Percentiles rank a stretch among this genome's conserved stretches.
Conservation (phyloP, 192 early-diverging fungal genomes). For the Phycomyces nitens region DNA sequence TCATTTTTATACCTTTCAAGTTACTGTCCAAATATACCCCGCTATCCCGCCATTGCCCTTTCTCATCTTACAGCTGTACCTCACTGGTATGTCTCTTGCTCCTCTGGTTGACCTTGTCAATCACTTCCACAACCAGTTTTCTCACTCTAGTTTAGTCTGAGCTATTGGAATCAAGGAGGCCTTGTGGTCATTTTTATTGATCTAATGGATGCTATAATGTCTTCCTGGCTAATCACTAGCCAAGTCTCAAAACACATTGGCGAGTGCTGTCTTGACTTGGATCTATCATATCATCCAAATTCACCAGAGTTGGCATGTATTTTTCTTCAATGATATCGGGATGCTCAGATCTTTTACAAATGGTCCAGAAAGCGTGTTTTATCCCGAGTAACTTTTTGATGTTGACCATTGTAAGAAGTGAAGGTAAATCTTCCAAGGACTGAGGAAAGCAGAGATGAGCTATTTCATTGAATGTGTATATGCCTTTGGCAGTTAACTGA, state of each 20-base stretch:
- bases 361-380: not conserved
- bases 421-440: slow-evolving; percentile 1
- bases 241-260: not conserved
- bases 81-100: too few species aligned
- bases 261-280: not conserved
- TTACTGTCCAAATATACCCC: too few species aligned
- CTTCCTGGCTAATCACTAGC: not conserved
- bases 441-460: slow-evolving; percentile 5
- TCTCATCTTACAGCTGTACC: too few species aligned
- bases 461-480: slow-evolving; percentile 8
- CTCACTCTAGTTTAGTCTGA: too few species aligned
- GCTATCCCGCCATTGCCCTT: too few species aligned
- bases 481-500: not conserved
- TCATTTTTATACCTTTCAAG: too few species aligned
- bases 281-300: too few species aligned
- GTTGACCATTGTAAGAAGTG: not conserved
- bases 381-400: not conserved
- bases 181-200: too few species aligned
- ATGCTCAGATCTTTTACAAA: not conserved
- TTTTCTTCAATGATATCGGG: not conserved
- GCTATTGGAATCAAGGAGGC: too few species aligned
- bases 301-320: not conserved
- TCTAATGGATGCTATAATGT: too few species aligned
- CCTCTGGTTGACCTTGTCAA: too few species aligned
- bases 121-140: too few species aligned